These are phyloP conservation scores for Neurospora sp. DNA, from an alignment of 2,329 filamentous ascomycete species.

Conservation along the genomic window DNA sequence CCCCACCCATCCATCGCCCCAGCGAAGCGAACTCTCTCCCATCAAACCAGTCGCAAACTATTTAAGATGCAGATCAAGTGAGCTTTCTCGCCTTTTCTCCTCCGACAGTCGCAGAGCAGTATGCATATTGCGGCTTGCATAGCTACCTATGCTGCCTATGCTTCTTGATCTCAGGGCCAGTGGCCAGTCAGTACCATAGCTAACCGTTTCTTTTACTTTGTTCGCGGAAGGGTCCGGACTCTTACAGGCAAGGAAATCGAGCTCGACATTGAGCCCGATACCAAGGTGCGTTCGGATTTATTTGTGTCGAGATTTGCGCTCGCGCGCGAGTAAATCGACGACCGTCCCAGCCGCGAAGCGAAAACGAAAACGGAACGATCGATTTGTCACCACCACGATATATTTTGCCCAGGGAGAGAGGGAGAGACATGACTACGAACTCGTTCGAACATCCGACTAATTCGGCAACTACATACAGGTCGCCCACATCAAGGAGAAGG, in stretches of 20 bases:
- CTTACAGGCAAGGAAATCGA: conserved; percentile 98
- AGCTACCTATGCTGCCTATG: neutral
- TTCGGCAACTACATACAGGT: conserved; percentile 46
- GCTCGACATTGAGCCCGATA: conserved; percentile 88
- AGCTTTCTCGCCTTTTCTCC: neutral
- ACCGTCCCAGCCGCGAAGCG: neutral
- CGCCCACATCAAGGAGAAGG: conserved; percentile 93
- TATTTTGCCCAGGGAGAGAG: neutral
- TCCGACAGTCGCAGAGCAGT: neutral
- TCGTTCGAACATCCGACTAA: neutral
- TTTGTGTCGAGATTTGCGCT: neutral
- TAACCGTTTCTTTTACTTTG: neutral
- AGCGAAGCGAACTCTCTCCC: neutral
- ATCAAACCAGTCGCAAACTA: neutral
- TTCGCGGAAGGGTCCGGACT: conserved; percentile 69
- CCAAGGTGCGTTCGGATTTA: conserved; percentile 57
- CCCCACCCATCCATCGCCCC: neutral
- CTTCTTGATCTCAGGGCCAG: neutral
- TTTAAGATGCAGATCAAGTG: neutral
- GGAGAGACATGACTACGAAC: neutral
- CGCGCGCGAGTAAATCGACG: neutral
- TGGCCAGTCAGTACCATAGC: neutral
- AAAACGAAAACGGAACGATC: neutral
- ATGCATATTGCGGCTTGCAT: neutral
- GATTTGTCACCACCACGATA: neutral